Percentiles rank a stretch among this genome's conserved stretches.
Evolutionary conservation across 352 stramenopile species (phyloP).

Genomic region (Achlya hypogyna): DNA sequence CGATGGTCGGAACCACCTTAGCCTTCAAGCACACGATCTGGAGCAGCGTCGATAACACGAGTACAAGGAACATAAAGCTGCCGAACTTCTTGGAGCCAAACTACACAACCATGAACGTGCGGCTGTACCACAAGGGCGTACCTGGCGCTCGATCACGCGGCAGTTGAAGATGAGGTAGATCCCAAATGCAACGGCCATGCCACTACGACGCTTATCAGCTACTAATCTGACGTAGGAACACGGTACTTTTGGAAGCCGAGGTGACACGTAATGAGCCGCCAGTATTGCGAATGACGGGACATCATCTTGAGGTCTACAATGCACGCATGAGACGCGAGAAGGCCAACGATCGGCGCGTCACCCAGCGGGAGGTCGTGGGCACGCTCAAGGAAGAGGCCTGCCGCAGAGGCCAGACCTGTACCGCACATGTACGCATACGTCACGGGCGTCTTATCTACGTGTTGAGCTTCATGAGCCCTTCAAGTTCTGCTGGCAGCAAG

Average conservation of each 20-base stretch:
- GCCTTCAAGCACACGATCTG: slow-evolving; percentile 10
- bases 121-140: slow-evolving; percentile 12
- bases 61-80: slow-evolving; percentile 56
- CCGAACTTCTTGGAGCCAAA: slow-evolving; percentile 83
- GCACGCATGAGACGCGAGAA: not conserved
- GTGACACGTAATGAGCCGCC: slow-evolving; percentile 14
- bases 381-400: slow-evolving; percentile 12
- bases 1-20: slow-evolving; percentile 24
- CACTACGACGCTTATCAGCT: slow-evolving; percentile 22
- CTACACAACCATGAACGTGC: slow-evolving; percentile 21
- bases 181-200: slow-evolving; percentile 61
- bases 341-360: not conserved
- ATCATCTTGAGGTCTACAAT: slow-evolving; percentile 4
- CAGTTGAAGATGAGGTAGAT: slow-evolving; percentile 84
- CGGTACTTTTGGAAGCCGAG: slow-evolving; percentile 11
- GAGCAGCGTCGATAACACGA: slow-evolving; percentile 28
- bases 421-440: slow-evolving; percentile 18
- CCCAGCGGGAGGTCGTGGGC: not conserved
- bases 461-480: not conserved
- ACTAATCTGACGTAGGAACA: not conserved
- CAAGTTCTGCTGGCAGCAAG: not conserved
- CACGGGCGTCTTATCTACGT: slow-evolving; percentile 18
- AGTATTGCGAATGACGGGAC: slow-evolving; percentile 2
- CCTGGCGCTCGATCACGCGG: slow-evolving; percentile 64
- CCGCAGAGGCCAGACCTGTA: slow-evolving; percentile 9